These are phyloP conservation scores for Leptographium lundbergii DNA, from an alignment of 2,329 filamentous ascomycete species.

Conservation along the genomic window DNA sequence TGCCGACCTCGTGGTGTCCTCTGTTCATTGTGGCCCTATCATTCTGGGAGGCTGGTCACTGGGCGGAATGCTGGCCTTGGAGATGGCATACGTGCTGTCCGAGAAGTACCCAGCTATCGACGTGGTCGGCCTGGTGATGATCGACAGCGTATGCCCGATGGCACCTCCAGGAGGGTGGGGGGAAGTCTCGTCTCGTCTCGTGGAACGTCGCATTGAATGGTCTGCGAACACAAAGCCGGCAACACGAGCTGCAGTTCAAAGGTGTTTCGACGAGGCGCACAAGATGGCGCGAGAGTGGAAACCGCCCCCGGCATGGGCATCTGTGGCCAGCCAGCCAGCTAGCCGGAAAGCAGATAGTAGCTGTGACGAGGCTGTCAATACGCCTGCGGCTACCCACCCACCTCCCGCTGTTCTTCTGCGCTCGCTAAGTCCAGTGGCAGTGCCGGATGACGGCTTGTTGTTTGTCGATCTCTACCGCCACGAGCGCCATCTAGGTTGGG, in stretches of 20 bases:
- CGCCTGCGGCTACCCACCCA: constrained; percentile 15
- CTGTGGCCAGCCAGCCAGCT: neutral
- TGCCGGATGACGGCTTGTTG: constrained; percentile 13
- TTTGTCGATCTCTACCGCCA: constrained; percentile 31
- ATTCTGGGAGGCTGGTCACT: constrained; percentile 44
- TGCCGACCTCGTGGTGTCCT: constrained; percentile 27
- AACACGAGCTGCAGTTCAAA: constrained; percentile 17
- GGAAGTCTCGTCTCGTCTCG: constrained; percentile 13
- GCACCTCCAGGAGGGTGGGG: constrained; percentile 6
- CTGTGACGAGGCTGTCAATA: neutral
- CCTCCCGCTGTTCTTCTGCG: constrained; percentile 31
- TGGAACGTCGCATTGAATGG: constrained; percentile 17
- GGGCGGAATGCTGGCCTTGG: constrained; percentile 37
- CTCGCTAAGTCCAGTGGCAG: constrained; percentile 27
- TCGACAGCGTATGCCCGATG: constrained; percentile 33
- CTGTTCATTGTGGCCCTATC: constrained; percentile 26
- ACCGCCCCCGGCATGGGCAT: constrained; percentile 17
- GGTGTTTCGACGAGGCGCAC: constrained; percentile 29
- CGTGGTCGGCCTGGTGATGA: constrained; percentile 37
- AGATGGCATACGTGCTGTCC: constrained; percentile 32
- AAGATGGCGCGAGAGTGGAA: constrained; percentile 28
- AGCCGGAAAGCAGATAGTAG: neutral
- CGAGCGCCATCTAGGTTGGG: constrained; percentile 35
- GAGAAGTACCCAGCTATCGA: constrained; percentile 17
- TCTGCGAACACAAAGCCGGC: constrained; percentile 15